A percentile compares a stretch with the other conserved stretches of the same genome.
Evolutionary conservation across 345 rosid genomes (phyloP).

Genomic region (Clarkia xantiana): DNA sequence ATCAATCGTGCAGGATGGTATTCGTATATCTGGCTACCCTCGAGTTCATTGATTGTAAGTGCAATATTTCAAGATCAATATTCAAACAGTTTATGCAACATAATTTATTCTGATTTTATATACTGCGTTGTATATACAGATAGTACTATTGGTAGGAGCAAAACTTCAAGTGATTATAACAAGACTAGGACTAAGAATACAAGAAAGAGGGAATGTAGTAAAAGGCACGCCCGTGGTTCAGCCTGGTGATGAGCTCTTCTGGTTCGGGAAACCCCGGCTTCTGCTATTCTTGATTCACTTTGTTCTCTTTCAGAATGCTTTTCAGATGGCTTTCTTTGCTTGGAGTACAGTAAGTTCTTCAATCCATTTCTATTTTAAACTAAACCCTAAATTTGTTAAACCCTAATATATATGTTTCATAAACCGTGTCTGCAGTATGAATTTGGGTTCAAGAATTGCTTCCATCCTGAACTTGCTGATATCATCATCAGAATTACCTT

Average conservation of each 20-base stretch:
- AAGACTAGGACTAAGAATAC: conserved; percentile 59
- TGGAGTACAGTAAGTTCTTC: neutral
- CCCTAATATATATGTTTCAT: too few relatives aligned
- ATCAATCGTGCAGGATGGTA: conserved; percentile 37
- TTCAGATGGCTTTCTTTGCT: neutral
- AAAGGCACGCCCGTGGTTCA: conserved; percentile 85
- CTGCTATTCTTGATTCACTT: conserved; percentile 76
- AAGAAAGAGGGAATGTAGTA: conserved; percentile 77
- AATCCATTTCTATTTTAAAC: conserved; percentile 4
- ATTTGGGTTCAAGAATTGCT: conserved; percentile 19
- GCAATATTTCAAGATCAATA: neutral
- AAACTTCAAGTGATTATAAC: conserved; percentile 85
- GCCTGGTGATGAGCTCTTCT: conserved; percentile 87
- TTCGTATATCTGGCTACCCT: conserved; percentile 73
- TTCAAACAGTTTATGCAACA: neutral
- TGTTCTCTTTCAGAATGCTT: conserved; percentile 46
- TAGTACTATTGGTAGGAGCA: conserved; percentile 54
- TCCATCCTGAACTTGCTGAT: conserved; percentile 15
- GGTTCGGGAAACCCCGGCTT: conserved; percentile 87
- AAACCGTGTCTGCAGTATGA: conserved; percentile 12
- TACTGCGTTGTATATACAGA: conserved; percentile 22
- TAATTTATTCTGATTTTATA: neutral
- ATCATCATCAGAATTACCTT: conserved; percentile 24
- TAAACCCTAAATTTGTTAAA: too few relatives aligned
- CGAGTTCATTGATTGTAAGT: conserved; percentile 74